phyloP scores from a whole-genome alignment of 495 filamentous ascomycete species.

The Penicillium psychrofluorescens region DNA sequence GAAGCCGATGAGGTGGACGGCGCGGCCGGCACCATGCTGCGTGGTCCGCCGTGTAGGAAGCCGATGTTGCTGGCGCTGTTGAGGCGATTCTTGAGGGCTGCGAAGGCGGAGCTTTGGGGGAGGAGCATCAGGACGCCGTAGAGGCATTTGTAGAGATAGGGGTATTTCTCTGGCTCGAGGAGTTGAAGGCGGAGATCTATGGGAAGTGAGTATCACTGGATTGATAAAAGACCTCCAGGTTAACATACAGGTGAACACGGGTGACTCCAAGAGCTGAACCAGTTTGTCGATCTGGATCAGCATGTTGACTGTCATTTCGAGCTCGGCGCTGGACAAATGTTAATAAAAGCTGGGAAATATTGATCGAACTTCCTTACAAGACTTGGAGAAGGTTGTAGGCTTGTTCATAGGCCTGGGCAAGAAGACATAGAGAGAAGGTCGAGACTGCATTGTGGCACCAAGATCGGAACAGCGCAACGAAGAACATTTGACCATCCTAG shows the following conservation, averaged over 20 bases:
- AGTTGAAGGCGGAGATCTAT: slow-evolving; percentile 93
- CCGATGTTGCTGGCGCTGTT: slow-evolving; percentile 96
- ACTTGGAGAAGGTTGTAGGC: slow-evolving; percentile 95
- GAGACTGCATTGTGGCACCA: slow-evolving; percentile 99
- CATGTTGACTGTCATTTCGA: slow-evolving; percentile 98
- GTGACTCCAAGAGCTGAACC: slow-evolving; percentile 93
- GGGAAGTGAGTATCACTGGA: background rate
- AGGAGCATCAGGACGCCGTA: slow-evolving; percentile 97
- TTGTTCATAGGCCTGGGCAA: slow-evolving; percentile 98
- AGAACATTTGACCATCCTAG: slow-evolving; percentile 89
- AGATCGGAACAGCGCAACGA: slow-evolving; percentile 85
- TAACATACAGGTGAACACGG: slow-evolving; percentile 85
- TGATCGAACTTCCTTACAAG: slow-evolving; percentile 55
- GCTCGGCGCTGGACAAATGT: slow-evolving; percentile 63
- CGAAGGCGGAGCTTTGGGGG: slow-evolving; percentile 94
- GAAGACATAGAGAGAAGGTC: slow-evolving; percentile 89
- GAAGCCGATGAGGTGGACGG: slow-evolving; percentile 3
- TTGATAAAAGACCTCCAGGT: background rate
- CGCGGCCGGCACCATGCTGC: slow-evolving; percentile 57
- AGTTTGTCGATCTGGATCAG: slow-evolving; percentile 99
- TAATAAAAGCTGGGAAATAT: slow-evolving; percentile 18
- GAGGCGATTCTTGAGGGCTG: slow-evolving; percentile 90
- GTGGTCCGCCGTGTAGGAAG: slow-evolving; percentile 77
- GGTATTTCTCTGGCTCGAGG: slow-evolving; percentile 94
- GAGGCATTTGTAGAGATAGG: slow-evolving; percentile 95